A percentile compares a stretch with the other conserved stretches of the same genome.
phyloP scores from a whole-genome alignment of 2,329 filamentous ascomycete species.

The Fusarium metavorans region DNA sequence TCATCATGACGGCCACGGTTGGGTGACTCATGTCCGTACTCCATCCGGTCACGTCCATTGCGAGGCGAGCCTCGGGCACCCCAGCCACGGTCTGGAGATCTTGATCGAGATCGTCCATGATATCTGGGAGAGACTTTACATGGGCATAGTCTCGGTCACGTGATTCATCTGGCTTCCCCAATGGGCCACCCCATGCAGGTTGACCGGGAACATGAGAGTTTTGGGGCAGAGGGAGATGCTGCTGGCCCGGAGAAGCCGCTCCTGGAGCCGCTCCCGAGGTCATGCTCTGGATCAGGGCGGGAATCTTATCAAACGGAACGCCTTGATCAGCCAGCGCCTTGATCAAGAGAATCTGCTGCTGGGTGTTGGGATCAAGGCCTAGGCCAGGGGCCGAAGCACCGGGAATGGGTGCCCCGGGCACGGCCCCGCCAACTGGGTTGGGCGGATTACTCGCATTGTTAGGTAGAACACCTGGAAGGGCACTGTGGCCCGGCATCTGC shows the following conservation, averaged over 20 bases:
- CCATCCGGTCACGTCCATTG: slow-evolving; percentile 73
- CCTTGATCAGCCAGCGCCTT: slow-evolving; percentile 82
- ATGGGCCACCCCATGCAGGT: slow-evolving; percentile 48
- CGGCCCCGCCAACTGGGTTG: slow-evolving; percentile 48
- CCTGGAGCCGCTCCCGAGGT: slow-evolving; percentile 47
- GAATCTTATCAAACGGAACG: slow-evolving; percentile 82
- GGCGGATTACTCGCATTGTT: slow-evolving; percentile 45
- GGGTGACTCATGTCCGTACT: slow-evolving; percentile 78
- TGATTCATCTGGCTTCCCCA: slow-evolving; percentile 55
- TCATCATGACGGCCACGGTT: slow-evolving; percentile 70
- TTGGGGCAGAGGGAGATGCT: slow-evolving; percentile 55
- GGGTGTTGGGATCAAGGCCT: slow-evolving; percentile 66
- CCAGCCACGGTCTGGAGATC: slow-evolving; percentile 82
- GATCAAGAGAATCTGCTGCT: slow-evolving; percentile 80
- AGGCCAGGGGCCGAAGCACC: slow-evolving; percentile 42
- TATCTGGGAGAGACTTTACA: slow-evolving; percentile 71
- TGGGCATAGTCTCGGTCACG: slow-evolving; percentile 70
- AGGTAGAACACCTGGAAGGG: slow-evolving; percentile 45
- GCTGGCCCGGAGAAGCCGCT: slow-evolving; percentile 44
- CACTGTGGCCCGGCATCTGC: slow-evolving; percentile 52
- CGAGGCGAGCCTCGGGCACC: slow-evolving; percentile 75
- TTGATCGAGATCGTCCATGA: slow-evolving; percentile 76
- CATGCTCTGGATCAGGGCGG: slow-evolving; percentile 66
- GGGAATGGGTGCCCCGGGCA: slow-evolving; percentile 51
- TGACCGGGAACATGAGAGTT: slow-evolving; percentile 54